These are phyloP conservation scores for Hyphodiscus sp. DNA, from an alignment of 2,329 filamentous ascomycete species.

Conservation along the genomic window DNA sequence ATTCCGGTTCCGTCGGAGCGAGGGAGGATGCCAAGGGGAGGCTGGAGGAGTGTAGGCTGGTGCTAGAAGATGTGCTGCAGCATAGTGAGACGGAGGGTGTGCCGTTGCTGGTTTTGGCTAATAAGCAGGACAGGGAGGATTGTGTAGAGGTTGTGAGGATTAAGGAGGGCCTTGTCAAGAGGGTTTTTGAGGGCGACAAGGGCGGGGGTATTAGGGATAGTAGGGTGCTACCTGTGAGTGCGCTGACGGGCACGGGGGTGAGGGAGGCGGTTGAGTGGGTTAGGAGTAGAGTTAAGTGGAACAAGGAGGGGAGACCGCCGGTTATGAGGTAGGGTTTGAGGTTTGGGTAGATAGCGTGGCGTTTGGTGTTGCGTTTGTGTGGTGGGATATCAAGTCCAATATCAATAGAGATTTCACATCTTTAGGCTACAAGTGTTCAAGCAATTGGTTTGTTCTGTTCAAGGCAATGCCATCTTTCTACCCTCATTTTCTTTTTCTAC, in stretches of 20 bases:
- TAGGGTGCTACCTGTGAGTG: constrained; percentile 83
- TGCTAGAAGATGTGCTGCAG: constrained; percentile 84
- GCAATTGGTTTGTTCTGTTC: constrained; percentile 1
- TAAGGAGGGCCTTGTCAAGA: constrained; percentile 92
- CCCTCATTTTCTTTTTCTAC: not conserved
- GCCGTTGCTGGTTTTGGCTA: constrained; percentile 84
- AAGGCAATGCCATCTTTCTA: not conserved
- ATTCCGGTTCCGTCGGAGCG: constrained; percentile 45
- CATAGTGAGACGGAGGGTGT: constrained; percentile 86
- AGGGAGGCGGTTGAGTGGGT: constrained; percentile 97
- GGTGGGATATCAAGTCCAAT: not conserved
- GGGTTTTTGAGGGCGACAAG: constrained; percentile 92
- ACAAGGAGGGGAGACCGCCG: constrained; percentile 86
- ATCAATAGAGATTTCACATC: not conserved
- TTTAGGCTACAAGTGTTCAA: not conserved
- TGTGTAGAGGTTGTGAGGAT: constrained; percentile 96
- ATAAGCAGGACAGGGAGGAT: constrained; percentile 97
- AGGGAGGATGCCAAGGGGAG: constrained; percentile 44
- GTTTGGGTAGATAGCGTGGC: constrained; percentile 17
- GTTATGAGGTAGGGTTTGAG: constrained; percentile 66
- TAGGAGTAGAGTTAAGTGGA: constrained; percentile 87
- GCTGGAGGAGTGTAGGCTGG: constrained; percentile 80
- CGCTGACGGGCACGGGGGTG: constrained; percentile 82
- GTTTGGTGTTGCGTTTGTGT: constrained; percentile 10
- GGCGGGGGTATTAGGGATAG: constrained; percentile 81